Base-by-base conservation (phyloP, 1,139 yeast species). In the Debaryomyces coudertii region DNA sequence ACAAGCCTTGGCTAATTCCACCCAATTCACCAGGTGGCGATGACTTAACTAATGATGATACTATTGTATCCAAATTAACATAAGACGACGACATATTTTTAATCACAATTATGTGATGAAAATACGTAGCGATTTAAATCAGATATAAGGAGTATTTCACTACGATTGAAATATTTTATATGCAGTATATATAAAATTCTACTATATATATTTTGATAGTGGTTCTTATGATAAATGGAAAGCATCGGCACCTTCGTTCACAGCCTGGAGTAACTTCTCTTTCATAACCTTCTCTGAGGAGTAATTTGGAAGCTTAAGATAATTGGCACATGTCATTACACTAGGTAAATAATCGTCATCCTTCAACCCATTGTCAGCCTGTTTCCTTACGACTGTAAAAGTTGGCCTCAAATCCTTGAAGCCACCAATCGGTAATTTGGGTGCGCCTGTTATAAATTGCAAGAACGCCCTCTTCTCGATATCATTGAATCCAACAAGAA, bases 321-420 rank as follows among this genome's bases (percentile, higher is more conserved):
- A 93, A 63, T 93, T 93, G 5, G 96, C 98, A 71, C 99, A 93
- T 0, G 99, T 93, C 99, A 93, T 93, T 3, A 93, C 99, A 68
- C 97, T 90, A 1, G 99, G 99, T 48, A 93, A 72, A 58, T 87
- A 90, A 52, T 85, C 92, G 63, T 93, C 96, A n/a, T 90, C 80
- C 15, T 71, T 66, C 42, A 79, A 62, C 1, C 80, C 82, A 47
- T 76, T 83, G 49, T 92, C 97, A 7, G 87, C 79, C 45, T 79
- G 83, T 57, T 90, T 90, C 53, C 90, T 71, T 2, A 93, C 99
- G 37, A 93, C 93, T 0, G 98, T 93, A 45, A 93, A 77, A 44
- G 81, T 86, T 0, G 99, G 99, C 41, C 80, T 76, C 47, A 93
- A 71, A 1, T 89, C 79, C 57, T 85, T 87, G 71, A 93, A 93